A percentile compares a stretch with the other conserved stretches of the same genome.
Evolutionary conservation across 495 filamentous ascomycete genomes (phyloP).

Genomic region (Alectoria sarmentosa): DNA sequence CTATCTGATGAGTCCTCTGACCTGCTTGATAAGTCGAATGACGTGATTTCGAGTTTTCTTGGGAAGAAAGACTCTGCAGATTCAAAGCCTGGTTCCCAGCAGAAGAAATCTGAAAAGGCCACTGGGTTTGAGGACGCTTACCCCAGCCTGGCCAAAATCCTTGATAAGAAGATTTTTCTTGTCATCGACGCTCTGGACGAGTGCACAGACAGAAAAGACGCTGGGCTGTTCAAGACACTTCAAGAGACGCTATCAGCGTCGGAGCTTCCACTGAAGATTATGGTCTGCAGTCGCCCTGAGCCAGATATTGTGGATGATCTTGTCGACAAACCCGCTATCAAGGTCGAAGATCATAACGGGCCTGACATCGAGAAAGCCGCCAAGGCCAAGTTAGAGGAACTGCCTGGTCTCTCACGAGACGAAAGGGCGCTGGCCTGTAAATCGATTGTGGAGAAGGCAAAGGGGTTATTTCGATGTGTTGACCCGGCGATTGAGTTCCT

Average conservation of each 20-base stretch:
- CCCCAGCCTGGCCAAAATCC: background rate
- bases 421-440: slow-evolving; percentile 1
- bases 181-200: slow-evolving; percentile 7
- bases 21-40: background rate
- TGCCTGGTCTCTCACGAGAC: background rate
- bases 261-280: background rate
- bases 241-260: background rate
- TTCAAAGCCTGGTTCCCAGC: background rate
- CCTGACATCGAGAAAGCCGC: slow-evolving; percentile 5
- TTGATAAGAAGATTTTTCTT: slow-evolving; percentile 1
- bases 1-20: background rate
- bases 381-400: background rate
- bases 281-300: background rate
- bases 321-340: background rate
- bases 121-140: background rate
- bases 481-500: background rate
- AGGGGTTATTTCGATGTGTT: slow-evolving; percentile 1
- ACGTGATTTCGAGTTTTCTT: background rate
- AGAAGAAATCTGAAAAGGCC: slow-evolving; percentile 1
- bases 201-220: background rate
- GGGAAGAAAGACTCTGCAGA: background rate
- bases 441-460: slow-evolving; percentile 5
- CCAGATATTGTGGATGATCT: slow-evolving; percentile 5
- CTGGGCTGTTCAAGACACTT: background rate
- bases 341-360: slow-evolving; percentile 1